These are phyloP conservation scores for Termitomyces heimii DNA, from an alignment of 768 basidiomycete species.

Conservation along the genomic window DNA sequence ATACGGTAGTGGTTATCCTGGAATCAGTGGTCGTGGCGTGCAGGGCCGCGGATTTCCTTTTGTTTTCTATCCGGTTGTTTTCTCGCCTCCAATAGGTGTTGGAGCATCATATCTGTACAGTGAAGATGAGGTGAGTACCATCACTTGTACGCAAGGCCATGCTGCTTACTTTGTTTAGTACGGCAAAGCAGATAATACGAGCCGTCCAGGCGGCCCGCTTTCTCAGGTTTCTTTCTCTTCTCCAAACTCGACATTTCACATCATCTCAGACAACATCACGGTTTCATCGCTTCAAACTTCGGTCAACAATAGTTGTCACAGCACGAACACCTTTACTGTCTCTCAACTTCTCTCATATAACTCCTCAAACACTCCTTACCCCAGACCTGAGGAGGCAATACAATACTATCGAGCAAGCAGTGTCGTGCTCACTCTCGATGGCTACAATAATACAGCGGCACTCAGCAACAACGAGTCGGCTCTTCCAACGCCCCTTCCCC, in stretches of 20 bases:
- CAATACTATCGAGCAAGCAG: slow-evolving; percentile 66
- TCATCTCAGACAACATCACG: slow-evolving; percentile 41
- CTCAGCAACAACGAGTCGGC: neutral
- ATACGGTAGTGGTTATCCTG: slow-evolving; percentile 56
- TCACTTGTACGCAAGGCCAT: neutral
- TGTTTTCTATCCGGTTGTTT: slow-evolving; percentile 34
- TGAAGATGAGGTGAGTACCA: neutral
- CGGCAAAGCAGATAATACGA: slow-evolving; percentile 33
- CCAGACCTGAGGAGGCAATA: slow-evolving; percentile 44
- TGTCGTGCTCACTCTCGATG: slow-evolving; percentile 54
- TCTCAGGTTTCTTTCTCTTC: slow-evolving; percentile 8
- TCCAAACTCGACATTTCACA: slow-evolving; percentile 22
- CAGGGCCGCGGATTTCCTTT: slow-evolving; percentile 44
- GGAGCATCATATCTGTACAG: neutral
- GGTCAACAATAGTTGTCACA: neutral
- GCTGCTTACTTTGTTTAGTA: slow-evolving; percentile 30
- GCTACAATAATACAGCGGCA: slow-evolving; percentile 56
- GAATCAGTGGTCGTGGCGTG: slow-evolving; percentile 32
- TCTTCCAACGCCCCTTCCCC: neutral
- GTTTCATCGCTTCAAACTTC: neutral
- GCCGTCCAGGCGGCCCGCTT: slow-evolving; percentile 37
- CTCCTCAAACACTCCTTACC: slow-evolving; percentile 19
- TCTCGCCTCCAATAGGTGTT: neutral
- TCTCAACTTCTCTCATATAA: slow-evolving; percentile 18
- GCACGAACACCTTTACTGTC: neutral